Percentiles rank a stretch among this genome's conserved stretches.
Evolutionary conservation across 2,329 filamentous ascomycete genomes (phyloP).

Genomic region (Chaetomiaceae sp.): DNA sequence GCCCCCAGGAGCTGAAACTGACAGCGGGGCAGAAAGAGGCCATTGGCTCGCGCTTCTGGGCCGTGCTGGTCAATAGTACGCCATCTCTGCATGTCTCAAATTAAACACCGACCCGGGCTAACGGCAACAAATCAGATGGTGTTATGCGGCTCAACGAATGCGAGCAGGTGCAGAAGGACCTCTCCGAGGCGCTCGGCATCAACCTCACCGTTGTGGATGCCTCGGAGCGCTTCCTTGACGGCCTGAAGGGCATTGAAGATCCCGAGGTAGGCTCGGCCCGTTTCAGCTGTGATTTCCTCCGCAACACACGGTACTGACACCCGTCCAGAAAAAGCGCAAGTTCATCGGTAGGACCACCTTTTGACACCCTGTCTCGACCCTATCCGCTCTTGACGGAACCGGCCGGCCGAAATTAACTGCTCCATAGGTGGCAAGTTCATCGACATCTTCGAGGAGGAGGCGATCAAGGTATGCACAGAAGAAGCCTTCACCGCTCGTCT

Average conservation of each 20-base stretch:
- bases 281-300: neutral
- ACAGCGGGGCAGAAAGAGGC: conserved; percentile 50
- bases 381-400: neutral
- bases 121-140: conserved; percentile 19
- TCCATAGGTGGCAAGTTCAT: conserved; percentile 32
- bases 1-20: conserved; percentile 3
- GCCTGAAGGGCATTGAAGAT: conserved; percentile 68
- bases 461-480: conserved; percentile 31
- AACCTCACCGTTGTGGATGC: conserved; percentile 86
- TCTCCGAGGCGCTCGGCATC: conserved; percentile 76
- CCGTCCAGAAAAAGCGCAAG: conserved; percentile 56
- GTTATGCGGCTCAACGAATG: conserved; percentile 83
- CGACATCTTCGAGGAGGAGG: conserved; percentile 74
- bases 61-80: conserved; percentile 65
- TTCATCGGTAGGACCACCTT: conserved; percentile 62
- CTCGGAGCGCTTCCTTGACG: conserved; percentile 68
- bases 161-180: conserved; percentile 71
- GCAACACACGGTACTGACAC: neutral
- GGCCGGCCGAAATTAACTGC: conserved; percentile 7
- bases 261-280: conserved; percentile 51
- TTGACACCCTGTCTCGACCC: neutral
- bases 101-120: conserved; percentile 6
- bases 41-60: conserved; percentile 69
- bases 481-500: neutral
- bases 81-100: neutral